Evolutionary conservation across 176 grass and related monocot genomes (phyloP).

Genomic region (Aegilops longissima): DNA sequence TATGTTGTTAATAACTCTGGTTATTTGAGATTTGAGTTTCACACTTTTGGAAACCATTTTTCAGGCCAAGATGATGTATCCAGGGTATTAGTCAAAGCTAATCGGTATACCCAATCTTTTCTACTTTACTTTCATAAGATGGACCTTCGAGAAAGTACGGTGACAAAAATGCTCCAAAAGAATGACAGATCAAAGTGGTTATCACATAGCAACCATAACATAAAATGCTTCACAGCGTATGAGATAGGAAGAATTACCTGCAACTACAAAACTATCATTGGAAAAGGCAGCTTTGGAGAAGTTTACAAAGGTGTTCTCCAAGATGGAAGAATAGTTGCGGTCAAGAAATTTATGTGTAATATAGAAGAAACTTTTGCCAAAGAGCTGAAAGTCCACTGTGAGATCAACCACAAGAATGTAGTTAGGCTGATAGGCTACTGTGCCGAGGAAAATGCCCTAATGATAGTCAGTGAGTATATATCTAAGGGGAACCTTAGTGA

Average conservation of each 20-base stretch:
- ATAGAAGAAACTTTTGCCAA: conserved; percentile 2
- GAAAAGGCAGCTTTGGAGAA: conserved; percentile 7
- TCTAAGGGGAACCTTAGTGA: background rate
- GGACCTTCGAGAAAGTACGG: background rate
- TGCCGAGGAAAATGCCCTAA: background rate
- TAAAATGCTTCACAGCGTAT: background rate
- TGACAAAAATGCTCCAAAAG: background rate
- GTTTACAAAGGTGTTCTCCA: background rate
- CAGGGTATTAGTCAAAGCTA: too few species aligned
- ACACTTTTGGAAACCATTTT: too few species aligned
- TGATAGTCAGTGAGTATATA: conserved; percentile 13
- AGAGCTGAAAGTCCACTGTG: conserved; percentile 16
- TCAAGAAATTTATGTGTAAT: background rate
- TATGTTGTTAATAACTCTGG: too few species aligned
- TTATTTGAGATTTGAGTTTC: too few species aligned
- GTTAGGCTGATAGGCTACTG: conserved; percentile 16
- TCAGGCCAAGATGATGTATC: too few species aligned
- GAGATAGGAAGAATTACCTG: conserved; percentile 19
- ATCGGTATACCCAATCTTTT: background rate
- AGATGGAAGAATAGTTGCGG: conserved; percentile 8
- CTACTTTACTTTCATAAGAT: background rate
- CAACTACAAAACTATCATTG: background rate
- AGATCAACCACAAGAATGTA: conserved; percentile 22
- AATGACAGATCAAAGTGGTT: background rate
- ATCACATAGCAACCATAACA: background rate